phyloP scores from a whole-genome alignment of 2,329 filamentous ascomycete species.

The Ceratocystiopsis brevicomis region DNA sequence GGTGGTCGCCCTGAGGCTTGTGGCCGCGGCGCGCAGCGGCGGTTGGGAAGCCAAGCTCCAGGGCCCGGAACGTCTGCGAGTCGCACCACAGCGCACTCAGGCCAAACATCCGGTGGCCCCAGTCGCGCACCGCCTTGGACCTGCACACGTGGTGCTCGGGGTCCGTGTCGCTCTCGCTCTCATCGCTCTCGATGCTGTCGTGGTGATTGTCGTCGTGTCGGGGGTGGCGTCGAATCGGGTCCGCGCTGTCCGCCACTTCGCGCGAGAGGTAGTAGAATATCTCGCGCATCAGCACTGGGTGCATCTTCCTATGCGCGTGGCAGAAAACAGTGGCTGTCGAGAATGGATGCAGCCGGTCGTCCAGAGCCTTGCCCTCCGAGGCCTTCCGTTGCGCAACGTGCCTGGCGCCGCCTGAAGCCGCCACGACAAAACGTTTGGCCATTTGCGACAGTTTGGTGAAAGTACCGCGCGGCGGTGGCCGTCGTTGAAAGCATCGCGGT shows the following conservation, averaged over 20 bases:
- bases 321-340: conserved; percentile 9
- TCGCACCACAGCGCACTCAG: conserved; percentile 9
- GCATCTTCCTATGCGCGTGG: conserved; percentile 7
- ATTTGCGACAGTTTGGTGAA: conserved; percentile 15
- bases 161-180: background rate
- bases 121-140: conserved; percentile 5
- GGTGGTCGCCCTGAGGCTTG: background rate
- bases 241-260: conserved; percentile 8
- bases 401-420: conserved; percentile 3
- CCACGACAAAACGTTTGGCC: conserved; percentile 4
- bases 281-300: conserved; percentile 9
- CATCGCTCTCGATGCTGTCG: background rate
- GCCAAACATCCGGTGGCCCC: conserved; percentile 9
- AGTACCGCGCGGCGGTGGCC: conserved; percentile 14
- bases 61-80: conserved; percentile 1
- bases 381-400: conserved; percentile 3
- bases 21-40: background rate
- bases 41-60: conserved; percentile 1
- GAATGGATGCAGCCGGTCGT: background rate
- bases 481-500: conserved; percentile 2
- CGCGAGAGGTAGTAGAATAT: conserved; percentile 17
- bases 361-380: conserved; percentile 1
- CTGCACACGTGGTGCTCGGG: background rate
- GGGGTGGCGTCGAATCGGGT: conserved; percentile 6
- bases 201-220: background rate